Conservation (phyloP, 2,329 filamentous ascomycete genomes). For the Aureobasidium sp. region DNA sequence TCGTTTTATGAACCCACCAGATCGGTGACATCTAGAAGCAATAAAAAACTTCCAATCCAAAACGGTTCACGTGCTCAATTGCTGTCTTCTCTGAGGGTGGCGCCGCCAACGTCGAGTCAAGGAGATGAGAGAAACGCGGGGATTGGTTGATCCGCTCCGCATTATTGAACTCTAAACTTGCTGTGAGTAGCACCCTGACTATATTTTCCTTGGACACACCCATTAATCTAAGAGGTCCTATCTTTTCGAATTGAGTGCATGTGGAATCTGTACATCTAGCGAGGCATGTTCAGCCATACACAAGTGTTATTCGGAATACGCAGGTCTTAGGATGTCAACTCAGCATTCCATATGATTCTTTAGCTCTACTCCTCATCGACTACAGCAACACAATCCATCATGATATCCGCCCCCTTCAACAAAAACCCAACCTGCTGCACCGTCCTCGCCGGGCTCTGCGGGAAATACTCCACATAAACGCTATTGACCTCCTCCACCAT, state of each 20-base stretch:
- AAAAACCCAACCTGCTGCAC: background rate
- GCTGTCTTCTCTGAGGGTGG: background rate
- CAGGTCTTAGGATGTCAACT: too few species aligned
- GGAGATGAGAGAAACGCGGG: conserved; percentile 8
- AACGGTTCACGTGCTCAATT: conserved; percentile 5
- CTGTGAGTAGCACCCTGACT: background rate
- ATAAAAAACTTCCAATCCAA: background rate
- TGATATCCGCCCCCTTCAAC: background rate
- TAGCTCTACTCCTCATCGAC: background rate
- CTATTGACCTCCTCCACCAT: background rate
- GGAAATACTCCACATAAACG: background rate
- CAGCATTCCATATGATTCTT: background rate
- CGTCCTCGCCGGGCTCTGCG: conserved; percentile 4
- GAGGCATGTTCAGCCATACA: too few species aligned
- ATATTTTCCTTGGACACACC: background rate
- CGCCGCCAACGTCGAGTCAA: conserved; percentile 1
- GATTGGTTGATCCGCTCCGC: background rate
- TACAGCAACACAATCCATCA: conserved; percentile 4
- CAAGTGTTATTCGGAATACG: background rate
- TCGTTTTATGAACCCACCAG: background rate
- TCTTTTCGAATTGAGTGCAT: too few species aligned
- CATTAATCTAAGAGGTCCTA: too few species aligned
- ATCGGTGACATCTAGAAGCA: background rate
- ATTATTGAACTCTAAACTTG: background rate
- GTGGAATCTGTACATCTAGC: too few species aligned